Conservation (phyloP, 2,329 filamentous ascomycete species). For the Beauveria brongniartii region DNA sequence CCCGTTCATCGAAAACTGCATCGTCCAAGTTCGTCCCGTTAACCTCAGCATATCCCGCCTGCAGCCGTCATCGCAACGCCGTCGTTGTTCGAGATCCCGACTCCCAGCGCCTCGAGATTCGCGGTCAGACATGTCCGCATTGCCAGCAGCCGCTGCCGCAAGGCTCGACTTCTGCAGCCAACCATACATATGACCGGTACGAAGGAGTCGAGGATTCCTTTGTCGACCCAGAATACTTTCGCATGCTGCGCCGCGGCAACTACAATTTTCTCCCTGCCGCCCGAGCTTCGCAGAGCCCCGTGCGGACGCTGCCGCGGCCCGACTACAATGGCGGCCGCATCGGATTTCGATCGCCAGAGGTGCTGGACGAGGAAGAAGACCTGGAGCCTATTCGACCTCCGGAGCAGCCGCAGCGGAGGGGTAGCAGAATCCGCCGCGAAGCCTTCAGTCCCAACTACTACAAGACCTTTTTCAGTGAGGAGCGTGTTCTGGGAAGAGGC, state of each 20-base stretch:
- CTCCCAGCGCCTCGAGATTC: conserved; percentile 78
- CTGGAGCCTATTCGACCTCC: neutral
- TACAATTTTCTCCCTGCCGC: conserved; percentile 32
- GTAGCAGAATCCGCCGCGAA: conserved; percentile 69
- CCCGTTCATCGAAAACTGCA: neutral
- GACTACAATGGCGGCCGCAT: conserved; percentile 22
- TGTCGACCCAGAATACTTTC: conserved; percentile 89
- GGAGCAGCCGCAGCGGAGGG: conserved; percentile 18
- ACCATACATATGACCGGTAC: conserved; percentile 40
- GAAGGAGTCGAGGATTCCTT: conserved; percentile 52
- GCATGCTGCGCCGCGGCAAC: conserved; percentile 65
- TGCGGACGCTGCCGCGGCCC: conserved; percentile 45
- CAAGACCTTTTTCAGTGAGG: conserved; percentile 83
- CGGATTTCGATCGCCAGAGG: conserved; percentile 14
- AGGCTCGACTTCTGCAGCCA: conserved; percentile 32
- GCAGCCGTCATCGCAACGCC: conserved; percentile 82
- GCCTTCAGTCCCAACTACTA: conserved; percentile 94
- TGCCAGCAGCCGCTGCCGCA: conserved; percentile 65
- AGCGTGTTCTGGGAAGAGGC: conserved; percentile 76
- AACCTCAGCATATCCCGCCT: neutral
- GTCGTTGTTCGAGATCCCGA: conserved; percentile 84
- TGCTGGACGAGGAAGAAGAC: conserved; percentile 18
- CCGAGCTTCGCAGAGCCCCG: conserved; percentile 41
- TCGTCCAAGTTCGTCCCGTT: neutral
- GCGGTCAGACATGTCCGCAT: conserved; percentile 75